A percentile compares a stretch with the other conserved stretches of the same genome.
Evolutionary conservation across 192 early-diverging fungal genomes (phyloP).

Genomic region (Dissophora ornata): DNA sequence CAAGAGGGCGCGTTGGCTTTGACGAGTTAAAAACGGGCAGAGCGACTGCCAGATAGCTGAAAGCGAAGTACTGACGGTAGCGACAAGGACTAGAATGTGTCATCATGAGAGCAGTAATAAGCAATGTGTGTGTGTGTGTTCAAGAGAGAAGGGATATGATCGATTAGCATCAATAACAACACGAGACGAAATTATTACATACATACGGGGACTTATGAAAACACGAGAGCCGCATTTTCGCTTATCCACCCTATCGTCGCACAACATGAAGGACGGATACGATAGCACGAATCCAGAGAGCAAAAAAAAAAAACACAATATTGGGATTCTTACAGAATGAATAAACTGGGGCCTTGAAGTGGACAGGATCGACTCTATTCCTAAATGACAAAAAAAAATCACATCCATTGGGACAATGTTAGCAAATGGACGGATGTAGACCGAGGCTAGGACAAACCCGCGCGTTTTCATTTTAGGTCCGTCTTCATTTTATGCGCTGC

Average conservation of each 20-base stretch:
- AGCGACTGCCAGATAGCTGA: conserved; percentile 50
- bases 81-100: conserved; percentile 28
- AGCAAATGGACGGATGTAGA: background rate
- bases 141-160: background rate
- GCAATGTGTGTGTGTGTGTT: too few species aligned
- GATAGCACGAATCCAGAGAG: background rate
- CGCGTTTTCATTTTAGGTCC: too few species aligned
- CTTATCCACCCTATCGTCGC: too few species aligned
- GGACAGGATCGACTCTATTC: conserved; percentile 13
- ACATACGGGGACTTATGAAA: background rate
- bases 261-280: too few species aligned
- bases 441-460: too few species aligned
- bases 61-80: conserved; percentile 32
- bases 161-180: too few species aligned
- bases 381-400: conserved; percentile 8
- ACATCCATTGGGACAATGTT: too few species aligned
- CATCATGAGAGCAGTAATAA: too few species aligned
- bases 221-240: background rate
- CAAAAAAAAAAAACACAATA: background rate
- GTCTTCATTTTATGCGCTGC: too few species aligned
- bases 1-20: conserved; percentile 38
- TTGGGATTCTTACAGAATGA: conserved; percentile 35
- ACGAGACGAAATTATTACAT: too few species aligned
- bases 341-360: conserved; percentile 21
- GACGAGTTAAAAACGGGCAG: conserved; percentile 45